Conservation (phyloP, 805 yeast genomes). For the Pichia scutulata region DNA sequence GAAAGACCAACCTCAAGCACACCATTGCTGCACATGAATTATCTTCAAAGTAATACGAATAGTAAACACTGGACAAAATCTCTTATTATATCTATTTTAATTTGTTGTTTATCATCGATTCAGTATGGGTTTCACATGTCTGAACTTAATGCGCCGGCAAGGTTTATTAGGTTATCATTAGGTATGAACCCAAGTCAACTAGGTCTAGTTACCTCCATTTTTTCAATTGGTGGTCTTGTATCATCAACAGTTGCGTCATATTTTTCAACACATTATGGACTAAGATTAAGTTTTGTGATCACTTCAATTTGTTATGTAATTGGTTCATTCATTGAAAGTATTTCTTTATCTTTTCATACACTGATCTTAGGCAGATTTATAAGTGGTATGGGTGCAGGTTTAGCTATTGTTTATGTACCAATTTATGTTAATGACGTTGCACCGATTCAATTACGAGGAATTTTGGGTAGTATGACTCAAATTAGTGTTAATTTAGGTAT, state of each 20-base stretch:
- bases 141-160: slow-evolving; percentile 86
- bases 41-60: not conserved
- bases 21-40: slow-evolving; percentile 1
- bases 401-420: slow-evolving; percentile 79
- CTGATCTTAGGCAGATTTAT: slow-evolving; percentile 65
- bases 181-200: slow-evolving; percentile 37
- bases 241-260: slow-evolving; percentile 66
- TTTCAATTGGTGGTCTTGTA: slow-evolving; percentile 75
- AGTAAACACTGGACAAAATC: slow-evolving; percentile 1
- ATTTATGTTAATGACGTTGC: slow-evolving; percentile 73
- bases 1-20: slow-evolving; percentile 2
- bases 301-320: slow-evolving; percentile 45
- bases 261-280: slow-evolving; percentile 58
- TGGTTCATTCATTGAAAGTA: slow-evolving; percentile 58
- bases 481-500: slow-evolving; percentile 83
- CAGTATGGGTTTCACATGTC: slow-evolving; percentile 96
- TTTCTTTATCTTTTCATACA: slow-evolving; percentile 33
- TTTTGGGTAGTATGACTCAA: slow-evolving; percentile 86
- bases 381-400: slow-evolving; percentile 84
- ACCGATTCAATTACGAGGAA: slow-evolving; percentile 61
- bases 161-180: slow-evolving; percentile 33
- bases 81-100: slow-evolving; percentile 38
- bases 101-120: slow-evolving; percentile 69
- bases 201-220: slow-evolving; percentile 71
- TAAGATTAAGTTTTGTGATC: slow-evolving; percentile 44